A percentile compares a stretch with the other conserved stretches of the same genome.
Evolutionary conservation across 2,329 filamentous ascomycete species (phyloP).

Genomic region (Fusarium albidum): DNA sequence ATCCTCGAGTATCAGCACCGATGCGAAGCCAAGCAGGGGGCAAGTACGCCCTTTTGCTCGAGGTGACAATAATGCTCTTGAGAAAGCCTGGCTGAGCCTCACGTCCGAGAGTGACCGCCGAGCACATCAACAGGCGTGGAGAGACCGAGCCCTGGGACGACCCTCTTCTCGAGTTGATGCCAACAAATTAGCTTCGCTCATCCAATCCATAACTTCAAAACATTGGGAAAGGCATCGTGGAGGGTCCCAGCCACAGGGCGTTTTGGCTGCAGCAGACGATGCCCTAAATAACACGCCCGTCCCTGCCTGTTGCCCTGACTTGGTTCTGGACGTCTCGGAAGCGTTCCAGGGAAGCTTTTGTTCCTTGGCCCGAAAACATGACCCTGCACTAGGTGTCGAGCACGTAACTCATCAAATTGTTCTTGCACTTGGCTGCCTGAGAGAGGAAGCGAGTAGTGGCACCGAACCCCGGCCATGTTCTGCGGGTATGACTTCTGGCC

Average conservation of each 20-base stretch:
- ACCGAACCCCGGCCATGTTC: constrained; percentile 25
- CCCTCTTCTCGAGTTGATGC: constrained; percentile 18
- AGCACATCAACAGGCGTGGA: constrained; percentile 53
- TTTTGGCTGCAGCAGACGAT: constrained; percentile 40
- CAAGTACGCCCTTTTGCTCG: constrained; percentile 80
- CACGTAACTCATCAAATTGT: constrained; percentile 57
- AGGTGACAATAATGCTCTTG: constrained; percentile 81
- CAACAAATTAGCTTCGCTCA: constrained; percentile 42
- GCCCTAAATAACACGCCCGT: constrained; percentile 42
- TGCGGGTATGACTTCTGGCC: constrained; percentile 20
- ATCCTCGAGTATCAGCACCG: constrained; percentile 57
- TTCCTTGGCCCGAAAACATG: constrained; percentile 52
- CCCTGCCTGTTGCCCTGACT: constrained; percentile 58
- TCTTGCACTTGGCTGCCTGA: constrained; percentile 38
- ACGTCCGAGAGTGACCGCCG: constrained; percentile 56
- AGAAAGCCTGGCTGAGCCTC: constrained; percentile 78
- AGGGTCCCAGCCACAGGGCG: constrained; percentile 45
- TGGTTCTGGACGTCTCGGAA: constrained; percentile 56
- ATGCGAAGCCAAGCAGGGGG: constrained; percentile 62
- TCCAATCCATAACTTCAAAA: constrained; percentile 53
- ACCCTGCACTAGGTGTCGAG: constrained; percentile 52
- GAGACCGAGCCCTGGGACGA: constrained; percentile 5
- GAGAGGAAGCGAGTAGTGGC: constrained; percentile 25
- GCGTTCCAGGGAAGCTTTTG: constrained; percentile 61
- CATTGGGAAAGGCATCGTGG: constrained; percentile 58